Percentiles rank a stretch among this genome's conserved stretches.
Evolutionary conservation across 106 monocot species (phyloP).

Genomic region (Apostasia ramifera): DNA sequence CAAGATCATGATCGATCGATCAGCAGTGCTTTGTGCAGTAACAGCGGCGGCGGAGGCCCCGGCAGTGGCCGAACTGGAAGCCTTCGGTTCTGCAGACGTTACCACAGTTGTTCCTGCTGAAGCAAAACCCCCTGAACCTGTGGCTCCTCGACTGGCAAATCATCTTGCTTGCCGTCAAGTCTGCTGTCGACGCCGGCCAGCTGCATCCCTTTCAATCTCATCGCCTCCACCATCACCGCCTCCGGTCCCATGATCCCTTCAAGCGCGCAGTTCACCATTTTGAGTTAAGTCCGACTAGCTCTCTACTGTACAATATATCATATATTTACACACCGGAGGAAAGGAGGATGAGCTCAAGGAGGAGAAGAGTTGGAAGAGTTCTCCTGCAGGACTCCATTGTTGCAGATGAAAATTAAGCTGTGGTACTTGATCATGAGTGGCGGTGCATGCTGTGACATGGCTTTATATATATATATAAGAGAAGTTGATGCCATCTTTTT

Average conservation of each 20-base stretch:
- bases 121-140: slow-evolving; percentile 19
- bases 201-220: too few species aligned
- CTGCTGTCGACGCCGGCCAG: too few species aligned
- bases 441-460: too few species aligned
- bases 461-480: too few species aligned
- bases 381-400: slow-evolving; percentile 1
- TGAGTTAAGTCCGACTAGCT: not conserved
- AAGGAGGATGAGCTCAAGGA: slow-evolving; percentile 2
- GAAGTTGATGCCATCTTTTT: too few species aligned
- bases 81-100: slow-evolving; percentile 21
- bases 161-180: not conserved
- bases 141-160: slow-evolving; percentile 18
- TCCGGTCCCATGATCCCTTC: not conserved
- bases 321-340: not conserved
- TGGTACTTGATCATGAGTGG: too few species aligned
- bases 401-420: too few species aligned
- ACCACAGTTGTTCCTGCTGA: slow-evolving; percentile 18
- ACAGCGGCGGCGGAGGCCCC: slow-evolving; percentile 25
- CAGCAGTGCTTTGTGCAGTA: slow-evolving; percentile 14
- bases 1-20: too few species aligned
- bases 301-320: not conserved
- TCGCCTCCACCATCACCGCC: slow-evolving; percentile 5
- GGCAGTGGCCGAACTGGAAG: slow-evolving; percentile 19
- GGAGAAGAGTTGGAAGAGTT: slow-evolving; percentile 6
- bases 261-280: too few species aligned